These are phyloP conservation scores for Plasmodium relictum DNA, from an alignment of 169 alveolate genomes.

Conservation along the genomic window DNA sequence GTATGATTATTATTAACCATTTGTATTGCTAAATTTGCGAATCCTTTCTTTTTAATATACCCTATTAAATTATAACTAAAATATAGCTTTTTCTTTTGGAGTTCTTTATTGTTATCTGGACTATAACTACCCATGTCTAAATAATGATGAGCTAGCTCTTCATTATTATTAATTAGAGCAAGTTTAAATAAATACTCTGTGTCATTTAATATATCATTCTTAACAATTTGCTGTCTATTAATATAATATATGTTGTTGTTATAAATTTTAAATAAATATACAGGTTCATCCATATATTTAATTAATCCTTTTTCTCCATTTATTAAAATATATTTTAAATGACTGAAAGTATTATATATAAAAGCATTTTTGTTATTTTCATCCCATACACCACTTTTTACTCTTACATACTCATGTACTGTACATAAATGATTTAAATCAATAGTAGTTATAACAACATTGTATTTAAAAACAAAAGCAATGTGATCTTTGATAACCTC, in stretches of 20 bases:
- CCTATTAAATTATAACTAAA: slow-evolving; percentile 80
- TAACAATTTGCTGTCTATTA: slow-evolving; percentile 28
- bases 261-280: slow-evolving; percentile 57
- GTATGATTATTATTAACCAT: slow-evolving; percentile 80
- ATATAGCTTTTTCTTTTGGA: slow-evolving; percentile 68
- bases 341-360: slow-evolving; percentile 80
- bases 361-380: slow-evolving; percentile 46
- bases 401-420: slow-evolving; percentile 70
- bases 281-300: slow-evolving; percentile 67
- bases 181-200: slow-evolving; percentile 57
- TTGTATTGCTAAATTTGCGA: slow-evolving; percentile 81
- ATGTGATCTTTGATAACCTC: slow-evolving; percentile 78
- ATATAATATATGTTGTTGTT: slow-evolving; percentile 43
- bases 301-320: slow-evolving; percentile 74
- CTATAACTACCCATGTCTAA: slow-evolving; percentile 10
- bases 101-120: background rate
- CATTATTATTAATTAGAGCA: slow-evolving; percentile 54
- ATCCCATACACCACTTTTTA: slow-evolving; percentile 86
- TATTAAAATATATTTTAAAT: slow-evolving; percentile 35
- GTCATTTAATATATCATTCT: slow-evolving; percentile 27
- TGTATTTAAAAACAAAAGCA: slow-evolving; percentile 80
- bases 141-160: slow-evolving; percentile 36
- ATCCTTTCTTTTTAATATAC: slow-evolving; percentile 81
- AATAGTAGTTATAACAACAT: slow-evolving; percentile 80
- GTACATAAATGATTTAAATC: slow-evolving; percentile 77